Evolutionary conservation across 2,329 filamentous ascomycete species (phyloP).

Genomic region (Epicoccum sorghinum): DNA sequence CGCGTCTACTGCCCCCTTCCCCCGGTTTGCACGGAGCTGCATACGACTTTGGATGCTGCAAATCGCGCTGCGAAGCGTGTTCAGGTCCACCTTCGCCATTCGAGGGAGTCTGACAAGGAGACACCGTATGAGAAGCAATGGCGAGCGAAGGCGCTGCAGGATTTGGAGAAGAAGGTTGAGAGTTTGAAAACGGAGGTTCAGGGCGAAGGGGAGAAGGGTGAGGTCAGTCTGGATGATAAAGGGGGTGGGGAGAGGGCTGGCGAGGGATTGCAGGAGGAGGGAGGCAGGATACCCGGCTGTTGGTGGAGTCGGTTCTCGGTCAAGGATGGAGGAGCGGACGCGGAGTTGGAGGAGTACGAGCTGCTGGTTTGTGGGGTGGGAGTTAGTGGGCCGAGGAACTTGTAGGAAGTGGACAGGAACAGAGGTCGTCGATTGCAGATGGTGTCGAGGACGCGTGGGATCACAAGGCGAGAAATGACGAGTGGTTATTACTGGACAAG

Average conservation of each 20-base stretch:
- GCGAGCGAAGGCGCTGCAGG: slow-evolving; percentile 20
- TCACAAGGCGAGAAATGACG: too few relatives aligned
- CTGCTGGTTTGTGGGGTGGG: slow-evolving; percentile 27
- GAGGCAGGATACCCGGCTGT: slow-evolving; percentile 14
- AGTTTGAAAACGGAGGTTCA: slow-evolving; percentile 6
- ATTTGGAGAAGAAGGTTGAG: slow-evolving; percentile 22
- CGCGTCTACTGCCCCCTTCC: slow-evolving; percentile 20
- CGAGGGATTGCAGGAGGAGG: neutral
- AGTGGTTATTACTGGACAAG: too few relatives aligned
- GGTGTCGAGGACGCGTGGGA: too few relatives aligned
- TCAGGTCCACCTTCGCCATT: slow-evolving; percentile 34
- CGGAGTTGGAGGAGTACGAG: slow-evolving; percentile 28
- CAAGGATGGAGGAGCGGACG: slow-evolving; percentile 9
- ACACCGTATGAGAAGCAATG: slow-evolving; percentile 12
- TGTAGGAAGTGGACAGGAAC: slow-evolving; percentile 11
- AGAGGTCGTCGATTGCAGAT: neutral
- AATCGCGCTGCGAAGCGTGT: slow-evolving; percentile 35
- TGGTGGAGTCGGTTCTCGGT: slow-evolving; percentile 31
- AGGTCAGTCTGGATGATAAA: too few relatives aligned
- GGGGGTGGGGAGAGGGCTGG: neutral
- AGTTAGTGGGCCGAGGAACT: slow-evolving; percentile 37
- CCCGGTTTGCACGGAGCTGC: slow-evolving; percentile 20
- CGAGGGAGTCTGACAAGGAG: slow-evolving; percentile 11
- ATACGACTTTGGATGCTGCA: slow-evolving; percentile 30
- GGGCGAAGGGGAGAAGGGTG: neutral